phyloP scores from a whole-genome alignment of 176 grass and related monocot species.

The Raddia distichophylla region DNA sequence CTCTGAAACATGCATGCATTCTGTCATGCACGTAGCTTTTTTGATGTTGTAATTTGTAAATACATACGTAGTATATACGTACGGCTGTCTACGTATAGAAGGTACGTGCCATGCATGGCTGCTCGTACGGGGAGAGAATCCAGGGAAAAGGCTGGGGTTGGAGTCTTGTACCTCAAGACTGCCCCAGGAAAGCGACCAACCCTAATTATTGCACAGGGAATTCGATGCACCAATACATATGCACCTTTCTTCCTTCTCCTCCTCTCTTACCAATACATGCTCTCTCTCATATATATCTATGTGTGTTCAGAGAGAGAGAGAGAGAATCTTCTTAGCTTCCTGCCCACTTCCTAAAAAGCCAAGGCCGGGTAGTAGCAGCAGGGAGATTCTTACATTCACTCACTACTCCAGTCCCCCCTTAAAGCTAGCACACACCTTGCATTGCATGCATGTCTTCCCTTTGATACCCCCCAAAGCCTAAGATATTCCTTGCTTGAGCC shows the following conservation, averaged over 20 bases:
- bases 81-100: neutral
- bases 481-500: conserved; percentile 81
- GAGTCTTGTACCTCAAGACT: conserved; percentile 97
- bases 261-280: conserved; percentile 25
- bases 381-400: conserved; percentile 70
- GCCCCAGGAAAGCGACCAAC: conserved; percentile 94
- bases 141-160: conserved; percentile 69
- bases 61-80: conserved; percentile 5
- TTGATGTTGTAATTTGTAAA: too few relatives aligned
- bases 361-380: conserved; percentile 54
- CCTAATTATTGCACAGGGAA: conserved; percentile 91
- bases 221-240: conserved; percentile 73
- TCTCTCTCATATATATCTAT: too few relatives aligned
- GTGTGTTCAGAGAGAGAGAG: conserved; percentile 24
- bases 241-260: conserved; percentile 19
- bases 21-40: neutral
- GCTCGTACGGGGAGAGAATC: conserved; percentile 51
- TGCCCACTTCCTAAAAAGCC: conserved; percentile 88
- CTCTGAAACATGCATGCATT: neutral
- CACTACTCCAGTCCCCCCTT: conserved; percentile 21
- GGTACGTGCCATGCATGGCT: neutral
- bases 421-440: conserved; percentile 22
- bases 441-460: conserved; percentile 43
- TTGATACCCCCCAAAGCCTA: conserved; percentile 61
- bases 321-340: conserved; percentile 94